Conservation (phyloP, 2,329 filamentous ascomycete species). For the Colletotrichum horii region DNA sequence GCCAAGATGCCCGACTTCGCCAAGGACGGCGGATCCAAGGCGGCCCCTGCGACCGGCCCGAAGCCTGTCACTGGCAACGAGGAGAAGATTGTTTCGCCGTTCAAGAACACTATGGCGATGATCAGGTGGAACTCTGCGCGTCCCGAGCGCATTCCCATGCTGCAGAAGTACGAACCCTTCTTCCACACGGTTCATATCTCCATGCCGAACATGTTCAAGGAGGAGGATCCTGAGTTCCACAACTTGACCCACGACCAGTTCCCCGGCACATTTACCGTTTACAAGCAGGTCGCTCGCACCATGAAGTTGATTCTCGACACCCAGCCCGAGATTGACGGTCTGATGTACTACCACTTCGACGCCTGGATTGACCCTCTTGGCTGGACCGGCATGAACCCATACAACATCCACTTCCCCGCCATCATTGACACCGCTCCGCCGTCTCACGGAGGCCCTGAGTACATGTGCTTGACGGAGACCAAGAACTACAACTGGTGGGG, state of each 20-base stretch:
- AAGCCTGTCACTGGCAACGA: slow-evolving; percentile 13
- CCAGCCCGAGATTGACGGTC: slow-evolving; percentile 30
- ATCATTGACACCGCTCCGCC: slow-evolving; percentile 21
- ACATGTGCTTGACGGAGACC: slow-evolving; percentile 25
- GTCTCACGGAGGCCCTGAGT: slow-evolving; percentile 23
- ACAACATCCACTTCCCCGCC: slow-evolving; percentile 32
- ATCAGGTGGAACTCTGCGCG: slow-evolving; percentile 31
- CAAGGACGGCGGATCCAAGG: background rate
- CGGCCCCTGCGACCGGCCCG: background rate
- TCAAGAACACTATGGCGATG: slow-evolving; percentile 32
- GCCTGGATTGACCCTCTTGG: slow-evolving; percentile 35
- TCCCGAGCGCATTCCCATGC: slow-evolving; percentile 29
- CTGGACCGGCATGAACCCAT: slow-evolving; percentile 29
- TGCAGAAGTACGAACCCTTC: slow-evolving; percentile 34
- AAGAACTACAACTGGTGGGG: slow-evolving; percentile 27
- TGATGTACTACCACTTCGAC: slow-evolving; percentile 37
- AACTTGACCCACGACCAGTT: slow-evolving; percentile 34
- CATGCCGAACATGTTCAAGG: slow-evolving; percentile 26
- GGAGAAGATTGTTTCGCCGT: slow-evolving; percentile 26
- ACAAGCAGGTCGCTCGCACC: slow-evolving; percentile 30
- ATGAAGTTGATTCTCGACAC: slow-evolving; percentile 34
- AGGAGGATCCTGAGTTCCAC: slow-evolving; percentile 18
- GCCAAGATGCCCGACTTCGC: slow-evolving; percentile 22
- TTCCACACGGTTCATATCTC: slow-evolving; percentile 33
- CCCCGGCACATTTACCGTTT: slow-evolving; percentile 24